These are phyloP conservation scores for Alternaria arborescens DNA, from an alignment of 2,329 filamentous ascomycete genomes.

Conservation along the genomic window DNA sequence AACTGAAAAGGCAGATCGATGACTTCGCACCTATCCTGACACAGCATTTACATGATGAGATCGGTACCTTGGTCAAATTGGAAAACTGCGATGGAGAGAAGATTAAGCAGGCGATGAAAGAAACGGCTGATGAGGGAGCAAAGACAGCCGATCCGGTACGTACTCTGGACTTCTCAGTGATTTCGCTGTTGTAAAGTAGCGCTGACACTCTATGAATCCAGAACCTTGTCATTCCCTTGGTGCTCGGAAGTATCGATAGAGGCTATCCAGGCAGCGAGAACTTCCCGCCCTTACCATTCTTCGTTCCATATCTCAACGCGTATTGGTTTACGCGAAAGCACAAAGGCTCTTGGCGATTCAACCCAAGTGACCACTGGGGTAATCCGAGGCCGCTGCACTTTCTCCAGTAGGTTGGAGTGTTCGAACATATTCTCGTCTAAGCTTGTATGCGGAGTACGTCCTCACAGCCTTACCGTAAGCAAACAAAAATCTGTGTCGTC, in stretches of 20 bases:
- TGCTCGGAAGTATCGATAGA: constrained; percentile 47
- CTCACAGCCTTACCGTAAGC: neutral
- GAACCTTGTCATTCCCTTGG: constrained; percentile 39
- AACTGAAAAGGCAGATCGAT: constrained; percentile 24
- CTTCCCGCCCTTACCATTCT: constrained; percentile 47
- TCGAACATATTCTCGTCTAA: neutral
- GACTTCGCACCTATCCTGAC: constrained; percentile 24
- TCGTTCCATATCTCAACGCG: constrained; percentile 47
- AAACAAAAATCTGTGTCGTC: neutral
- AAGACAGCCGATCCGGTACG: constrained; percentile 19
- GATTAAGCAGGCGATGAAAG: constrained; percentile 16
- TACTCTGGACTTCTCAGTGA: neutral
- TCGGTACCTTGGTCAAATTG: constrained; percentile 26
- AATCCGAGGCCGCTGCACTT: constrained; percentile 33
- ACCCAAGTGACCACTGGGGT: constrained; percentile 47
- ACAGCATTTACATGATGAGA: constrained; percentile 34
- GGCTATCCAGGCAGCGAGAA: constrained; percentile 42
- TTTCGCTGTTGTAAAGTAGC: neutral
- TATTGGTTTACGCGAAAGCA: constrained; percentile 43
- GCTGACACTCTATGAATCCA: neutral
- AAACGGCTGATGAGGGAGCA: neutral
- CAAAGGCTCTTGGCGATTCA: constrained; percentile 46
- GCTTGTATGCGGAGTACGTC: neutral
- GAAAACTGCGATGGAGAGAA: constrained; percentile 21
- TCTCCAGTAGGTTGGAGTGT: neutral